phyloP scores from a whole-genome alignment of 129 eudicot species.

The Silybum marianum region DNA sequence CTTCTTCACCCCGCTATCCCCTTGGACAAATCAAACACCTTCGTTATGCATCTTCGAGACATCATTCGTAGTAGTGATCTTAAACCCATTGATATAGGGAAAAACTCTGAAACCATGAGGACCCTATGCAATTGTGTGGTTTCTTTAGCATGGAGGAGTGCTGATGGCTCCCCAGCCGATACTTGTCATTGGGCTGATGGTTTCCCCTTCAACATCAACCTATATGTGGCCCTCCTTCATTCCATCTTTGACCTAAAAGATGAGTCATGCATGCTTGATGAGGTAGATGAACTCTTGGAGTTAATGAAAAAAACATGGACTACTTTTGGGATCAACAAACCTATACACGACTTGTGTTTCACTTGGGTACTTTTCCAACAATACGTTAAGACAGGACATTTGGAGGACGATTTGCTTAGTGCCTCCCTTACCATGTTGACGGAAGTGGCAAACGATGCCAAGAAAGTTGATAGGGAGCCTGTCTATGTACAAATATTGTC shows the following conservation, averaged over 20 bases:
- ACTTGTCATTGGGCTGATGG: slow-evolving; percentile 98
- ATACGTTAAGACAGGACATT: slow-evolving; percentile 61
- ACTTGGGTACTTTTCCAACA: slow-evolving; percentile 86
- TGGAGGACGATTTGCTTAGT: slow-evolving; percentile 69
- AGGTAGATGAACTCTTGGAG: slow-evolving; percentile 81
- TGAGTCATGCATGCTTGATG: slow-evolving; percentile 69
- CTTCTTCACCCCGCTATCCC: slow-evolving; percentile 70
- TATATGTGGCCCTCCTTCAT: slow-evolving; percentile 58
- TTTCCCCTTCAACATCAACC: slow-evolving; percentile 67
- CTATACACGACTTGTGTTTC: slow-evolving; percentile 79
- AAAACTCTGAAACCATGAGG: slow-evolving; percentile 70
- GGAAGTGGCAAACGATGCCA: slow-evolving; percentile 83
- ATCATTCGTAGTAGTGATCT: slow-evolving; percentile 41
- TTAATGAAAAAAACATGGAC: slow-evolving; percentile 93
- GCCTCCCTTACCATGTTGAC: slow-evolving; percentile 73
- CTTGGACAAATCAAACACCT: slow-evolving; percentile 42
- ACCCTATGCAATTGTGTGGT: slow-evolving; percentile 54
- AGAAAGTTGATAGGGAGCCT: slow-evolving; percentile 62
- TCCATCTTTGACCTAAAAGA: slow-evolving; percentile 75
- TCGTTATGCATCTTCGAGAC: slow-evolving; percentile 44
- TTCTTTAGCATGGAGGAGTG: slow-evolving; percentile 80
- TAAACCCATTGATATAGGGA: slow-evolving; percentile 59
- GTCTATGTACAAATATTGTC: slow-evolving; percentile 61
- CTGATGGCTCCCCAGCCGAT: slow-evolving; percentile 50
- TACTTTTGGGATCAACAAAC: slow-evolving; percentile 58